Percentiles rank a stretch among this genome's conserved stretches.
Evolutionary conservation across 73 alveolate genomes (phyloP).

Genomic region (Breviolum minutum): DNA sequence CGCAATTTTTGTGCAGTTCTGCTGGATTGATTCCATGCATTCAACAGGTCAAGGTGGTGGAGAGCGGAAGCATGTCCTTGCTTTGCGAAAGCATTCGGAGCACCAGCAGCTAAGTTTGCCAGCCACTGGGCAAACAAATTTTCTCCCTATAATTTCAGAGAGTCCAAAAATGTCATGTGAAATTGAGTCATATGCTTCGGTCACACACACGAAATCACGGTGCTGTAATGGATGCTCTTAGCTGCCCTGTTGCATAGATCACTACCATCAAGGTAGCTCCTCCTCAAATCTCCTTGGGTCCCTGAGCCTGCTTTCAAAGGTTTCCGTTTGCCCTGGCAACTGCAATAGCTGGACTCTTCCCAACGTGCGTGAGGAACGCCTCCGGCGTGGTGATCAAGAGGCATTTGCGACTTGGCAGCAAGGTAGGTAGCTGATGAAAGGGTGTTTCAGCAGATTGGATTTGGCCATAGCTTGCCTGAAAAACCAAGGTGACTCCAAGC

Average conservation of each 20-base stretch:
- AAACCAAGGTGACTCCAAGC: not conserved
- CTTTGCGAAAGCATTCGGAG: slow-evolving; percentile 48
- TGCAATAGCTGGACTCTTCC: not conserved
- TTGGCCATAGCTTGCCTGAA: not conserved
- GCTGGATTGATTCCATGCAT: too few relatives aligned
- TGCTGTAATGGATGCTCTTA: not conserved
- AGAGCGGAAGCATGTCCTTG: slow-evolving; percentile 46
- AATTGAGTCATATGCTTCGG: not conserved
- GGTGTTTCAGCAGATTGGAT: too few relatives aligned
- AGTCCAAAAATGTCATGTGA: not conserved
- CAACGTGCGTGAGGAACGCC: slow-evolving; percentile 18
- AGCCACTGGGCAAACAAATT: not conserved
- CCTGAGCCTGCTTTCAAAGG: not conserved
- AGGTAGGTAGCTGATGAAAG: too few relatives aligned
- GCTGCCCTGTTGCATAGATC: not conserved
- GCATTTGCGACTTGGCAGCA: slow-evolving; percentile 3
- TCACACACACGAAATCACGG: not conserved
- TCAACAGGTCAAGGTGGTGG: not conserved
- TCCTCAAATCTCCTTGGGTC: too few relatives aligned
- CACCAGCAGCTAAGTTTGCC: slow-evolving; percentile 42
- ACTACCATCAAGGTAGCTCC: not conserved
- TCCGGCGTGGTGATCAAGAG: slow-evolving; percentile 22
- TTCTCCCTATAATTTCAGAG: not conserved
- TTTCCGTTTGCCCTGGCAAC: slow-evolving; percentile 18
- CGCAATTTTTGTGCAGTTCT: not conserved